Conservation (phyloP, 2,329 filamentous ascomycete genomes). For the Talaromyces verruculosus region DNA sequence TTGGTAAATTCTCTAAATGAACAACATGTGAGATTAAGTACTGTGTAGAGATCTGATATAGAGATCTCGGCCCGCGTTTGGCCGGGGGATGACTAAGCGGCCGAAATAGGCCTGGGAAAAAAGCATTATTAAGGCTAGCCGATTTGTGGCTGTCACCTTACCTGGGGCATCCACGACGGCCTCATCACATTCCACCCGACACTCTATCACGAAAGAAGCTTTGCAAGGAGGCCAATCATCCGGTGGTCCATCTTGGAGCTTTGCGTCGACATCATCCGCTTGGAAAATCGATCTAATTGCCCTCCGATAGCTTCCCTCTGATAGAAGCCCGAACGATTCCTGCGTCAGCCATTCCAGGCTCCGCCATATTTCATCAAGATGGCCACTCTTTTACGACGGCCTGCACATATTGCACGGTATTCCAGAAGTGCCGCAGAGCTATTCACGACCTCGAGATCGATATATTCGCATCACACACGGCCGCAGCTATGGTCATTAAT, state of each 20-base stretch:
- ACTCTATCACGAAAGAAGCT: constrained; percentile 7
- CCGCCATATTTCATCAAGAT: constrained; percentile 49
- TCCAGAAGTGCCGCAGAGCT: constrained; percentile 58
- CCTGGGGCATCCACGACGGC: constrained; percentile 7
- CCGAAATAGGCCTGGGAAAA: constrained; percentile 11
- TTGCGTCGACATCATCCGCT: background rate
- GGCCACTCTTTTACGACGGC: constrained; percentile 66
- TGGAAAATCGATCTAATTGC: background rate
- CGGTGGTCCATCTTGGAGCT: constrained; percentile 17
- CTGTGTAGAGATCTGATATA: too few relatives aligned
- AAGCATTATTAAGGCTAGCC: constrained; percentile 10
- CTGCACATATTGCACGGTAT: constrained; percentile 64
- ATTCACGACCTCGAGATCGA: constrained; percentile 51
- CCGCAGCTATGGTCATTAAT: constrained; percentile 41
- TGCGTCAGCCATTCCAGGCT: constrained; percentile 27
- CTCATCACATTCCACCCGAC: background rate
- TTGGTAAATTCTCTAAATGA: too few relatives aligned
- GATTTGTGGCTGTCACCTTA: constrained; percentile 10
- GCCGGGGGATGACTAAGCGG: constrained; percentile 18
- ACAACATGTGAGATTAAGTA: too few relatives aligned
- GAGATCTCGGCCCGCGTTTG: constrained; percentile 9
- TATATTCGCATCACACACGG: constrained; percentile 41
- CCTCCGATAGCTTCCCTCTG: background rate
- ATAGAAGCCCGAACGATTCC: background rate
- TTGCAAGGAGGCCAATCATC: background rate